Percentiles rank a stretch among this genome's conserved stretches.
Evolutionary conservation across 441 rosid species (phyloP).

Genomic region (Erysimum cheiri): DNA sequence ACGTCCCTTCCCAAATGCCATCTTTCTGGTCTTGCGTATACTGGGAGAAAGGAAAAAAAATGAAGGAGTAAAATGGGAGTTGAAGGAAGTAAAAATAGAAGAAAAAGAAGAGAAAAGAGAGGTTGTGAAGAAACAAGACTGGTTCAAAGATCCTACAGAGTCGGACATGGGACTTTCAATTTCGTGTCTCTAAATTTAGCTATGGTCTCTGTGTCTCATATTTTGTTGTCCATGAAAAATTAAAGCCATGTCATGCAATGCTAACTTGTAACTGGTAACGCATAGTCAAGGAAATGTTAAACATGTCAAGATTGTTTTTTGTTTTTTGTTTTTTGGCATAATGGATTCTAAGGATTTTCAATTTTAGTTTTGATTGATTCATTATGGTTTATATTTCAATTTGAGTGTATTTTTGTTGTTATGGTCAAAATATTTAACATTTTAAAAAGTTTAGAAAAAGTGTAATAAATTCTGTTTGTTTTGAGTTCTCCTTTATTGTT

Average conservation of each 20-base stretch:
- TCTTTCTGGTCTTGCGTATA: constrained; percentile 31
- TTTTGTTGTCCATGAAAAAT: constrained; percentile 4
- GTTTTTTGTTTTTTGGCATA: neutral
- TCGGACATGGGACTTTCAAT: constrained; percentile 52
- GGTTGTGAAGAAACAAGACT: constrained; percentile 55
- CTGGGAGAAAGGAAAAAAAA: constrained; percentile 22
- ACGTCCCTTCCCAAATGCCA: constrained; percentile 74
- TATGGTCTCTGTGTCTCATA: constrained; percentile 29
- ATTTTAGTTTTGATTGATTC: neutral
- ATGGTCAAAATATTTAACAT: neutral
- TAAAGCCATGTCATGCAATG: neutral
- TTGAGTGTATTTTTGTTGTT: neutral
- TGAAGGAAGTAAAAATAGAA: constrained; percentile 39
- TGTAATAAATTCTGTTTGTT: neutral
- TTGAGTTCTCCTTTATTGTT: neutral
- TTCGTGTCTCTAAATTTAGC: constrained; percentile 40
- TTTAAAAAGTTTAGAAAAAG: neutral
- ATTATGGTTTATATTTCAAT: neutral
- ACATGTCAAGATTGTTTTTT: neutral
- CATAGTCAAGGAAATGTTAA: neutral
- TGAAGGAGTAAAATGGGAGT: constrained; percentile 34
- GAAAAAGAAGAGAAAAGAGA: constrained; percentile 47
- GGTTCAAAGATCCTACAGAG: constrained; percentile 65
- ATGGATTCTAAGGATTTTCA: neutral
- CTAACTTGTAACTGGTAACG: constrained; percentile 3